Evolutionary conservation across 2,329 filamentous ascomycete species (phyloP), one percentile per base, ranked within the genome.

Genomic region (Xylariaceae sp.): DNA sequence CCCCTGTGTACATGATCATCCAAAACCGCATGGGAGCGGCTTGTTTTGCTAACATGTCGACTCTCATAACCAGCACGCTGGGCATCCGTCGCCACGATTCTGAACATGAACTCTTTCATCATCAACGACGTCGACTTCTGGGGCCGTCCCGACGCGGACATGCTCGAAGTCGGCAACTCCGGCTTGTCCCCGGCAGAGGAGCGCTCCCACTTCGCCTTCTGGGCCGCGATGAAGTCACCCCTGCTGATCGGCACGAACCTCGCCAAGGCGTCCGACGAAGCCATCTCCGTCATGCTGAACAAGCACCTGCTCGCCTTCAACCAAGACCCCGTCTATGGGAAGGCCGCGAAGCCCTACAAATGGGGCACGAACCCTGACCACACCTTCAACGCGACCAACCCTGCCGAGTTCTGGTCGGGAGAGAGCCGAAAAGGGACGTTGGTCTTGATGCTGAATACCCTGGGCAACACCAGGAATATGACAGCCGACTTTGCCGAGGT

Each of bases 141-240:
- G 57, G 67, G 69, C 9, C 67, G 69, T 46, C 68, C 67, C 4
- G 72, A 77, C 44, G 60, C 64, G 9, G 70, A 74, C 37, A 73
- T 73, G 64, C 61, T 67, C 6, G 69, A 73, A 49, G 60, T 75
- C 5, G 71, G 71, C 15, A 75, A 74, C 48, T 66, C 64, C 0
- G 56, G 67, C 15, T 53, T 74, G 31, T 71, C 66, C 0, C 26
- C 57, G 1, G 62, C 60, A 1, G 70, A 76, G 57, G 65, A 65
- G 21, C 59, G 69, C 13, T 65, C 66, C 2, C 71, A 75, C 47
- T 74, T 74, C 48, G 67, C 67, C 3, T 51, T 74, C 4, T 76
- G 72, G 72, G 68, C 67, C 0, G 62, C 62, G 1, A 64, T 74
- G 58, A 74, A 72, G 51, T 64, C 62, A 4, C 70, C 71, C 0